These are phyloP conservation scores for Monosporascus sp. DNA, from an alignment of 2,329 filamentous ascomycete genomes.

Conservation along the genomic window DNA sequence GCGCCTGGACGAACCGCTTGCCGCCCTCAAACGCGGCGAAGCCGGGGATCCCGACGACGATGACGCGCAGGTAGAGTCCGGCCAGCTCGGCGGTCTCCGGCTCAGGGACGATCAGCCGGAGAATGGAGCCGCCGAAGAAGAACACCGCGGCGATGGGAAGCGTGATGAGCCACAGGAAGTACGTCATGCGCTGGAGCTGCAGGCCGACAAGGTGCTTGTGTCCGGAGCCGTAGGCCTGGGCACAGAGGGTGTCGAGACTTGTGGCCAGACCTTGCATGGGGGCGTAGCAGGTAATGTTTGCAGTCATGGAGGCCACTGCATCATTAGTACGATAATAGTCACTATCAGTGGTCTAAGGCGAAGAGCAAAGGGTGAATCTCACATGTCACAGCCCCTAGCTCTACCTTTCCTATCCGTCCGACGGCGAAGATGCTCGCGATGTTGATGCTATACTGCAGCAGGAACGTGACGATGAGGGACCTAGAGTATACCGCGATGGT, in stretches of 20 bases:
- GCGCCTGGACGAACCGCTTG: constrained; percentile 77
- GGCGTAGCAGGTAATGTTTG: constrained; percentile 71
- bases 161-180: constrained; percentile 66
- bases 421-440: constrained; percentile 76
- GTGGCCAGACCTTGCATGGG: constrained; percentile 84
- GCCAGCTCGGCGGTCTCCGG: constrained; percentile 65
- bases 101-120: constrained; percentile 64
- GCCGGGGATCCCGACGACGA: constrained; percentile 66
- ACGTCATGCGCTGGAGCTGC: constrained; percentile 75
- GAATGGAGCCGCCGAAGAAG: constrained; percentile 60
- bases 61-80: constrained; percentile 66
- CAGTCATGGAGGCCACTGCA: constrained; percentile 68
- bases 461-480: constrained; percentile 67
- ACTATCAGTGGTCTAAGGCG: too few relatives aligned
- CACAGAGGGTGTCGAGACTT: constrained; percentile 84
- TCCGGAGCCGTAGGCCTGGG: constrained; percentile 90
- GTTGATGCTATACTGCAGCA: constrained; percentile 81
- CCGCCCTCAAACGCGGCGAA: constrained; percentile 72
- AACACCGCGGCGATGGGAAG: constrained; percentile 68
- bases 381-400: constrained; percentile 60
- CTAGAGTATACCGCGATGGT: constrained; percentile 68
- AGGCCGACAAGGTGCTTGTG: constrained; percentile 83
- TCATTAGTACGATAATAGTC: neutral
- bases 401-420: constrained; percentile 66
- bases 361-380: constrained; percentile 11